A percentile compares a stretch with the other conserved stretches of the same genome.
Conservation (phyloP, 768 basidiomycete species). For the Crucibulum laeve region DNA sequence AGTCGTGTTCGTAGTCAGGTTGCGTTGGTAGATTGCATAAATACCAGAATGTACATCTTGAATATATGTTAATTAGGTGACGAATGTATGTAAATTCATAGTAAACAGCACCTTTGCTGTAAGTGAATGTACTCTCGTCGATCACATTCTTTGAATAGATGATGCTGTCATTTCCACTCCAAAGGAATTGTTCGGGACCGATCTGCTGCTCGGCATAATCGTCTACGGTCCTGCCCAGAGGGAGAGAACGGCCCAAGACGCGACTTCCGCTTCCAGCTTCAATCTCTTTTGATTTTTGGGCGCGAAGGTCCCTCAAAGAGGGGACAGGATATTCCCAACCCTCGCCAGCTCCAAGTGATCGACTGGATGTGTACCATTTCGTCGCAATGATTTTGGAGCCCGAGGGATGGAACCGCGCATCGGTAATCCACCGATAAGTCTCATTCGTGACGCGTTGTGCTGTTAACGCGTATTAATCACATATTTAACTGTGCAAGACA, state of each 20-base stretch:
- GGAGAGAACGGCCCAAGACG: slow-evolving; percentile 51
- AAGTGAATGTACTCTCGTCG: slow-evolving; percentile 46
- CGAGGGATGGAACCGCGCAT: slow-evolving; percentile 67
- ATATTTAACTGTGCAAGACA: neutral
- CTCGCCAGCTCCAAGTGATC: slow-evolving; percentile 69
- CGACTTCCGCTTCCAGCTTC: slow-evolving; percentile 44
- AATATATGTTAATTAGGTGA: neutral
- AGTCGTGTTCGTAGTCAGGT: slow-evolving; percentile 52
- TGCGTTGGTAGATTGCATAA: slow-evolving; percentile 65
- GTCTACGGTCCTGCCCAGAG: slow-evolving; percentile 54
- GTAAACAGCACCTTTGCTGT: slow-evolving; percentile 55
- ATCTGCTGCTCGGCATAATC: slow-evolving; percentile 69
- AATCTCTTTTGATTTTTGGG: slow-evolving; percentile 18
- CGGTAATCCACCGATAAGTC: slow-evolving; percentile 68
- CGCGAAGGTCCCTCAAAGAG: slow-evolving; percentile 23
- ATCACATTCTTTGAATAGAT: slow-evolving; percentile 65
- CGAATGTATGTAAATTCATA: neutral
- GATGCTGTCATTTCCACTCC: slow-evolving; percentile 51
- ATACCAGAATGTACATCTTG: slow-evolving; percentile 68
- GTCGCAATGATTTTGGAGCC: slow-evolving; percentile 63
- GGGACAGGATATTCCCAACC: slow-evolving; percentile 66
- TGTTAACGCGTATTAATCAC: slow-evolving; percentile 8
- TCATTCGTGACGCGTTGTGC: slow-evolving; percentile 63
- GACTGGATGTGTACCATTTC: slow-evolving; percentile 68
- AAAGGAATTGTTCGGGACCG: slow-evolving; percentile 68